phyloP scores from a whole-genome alignment of 768 basidiomycete genomes.

The Tulasnella sp. region DNA sequence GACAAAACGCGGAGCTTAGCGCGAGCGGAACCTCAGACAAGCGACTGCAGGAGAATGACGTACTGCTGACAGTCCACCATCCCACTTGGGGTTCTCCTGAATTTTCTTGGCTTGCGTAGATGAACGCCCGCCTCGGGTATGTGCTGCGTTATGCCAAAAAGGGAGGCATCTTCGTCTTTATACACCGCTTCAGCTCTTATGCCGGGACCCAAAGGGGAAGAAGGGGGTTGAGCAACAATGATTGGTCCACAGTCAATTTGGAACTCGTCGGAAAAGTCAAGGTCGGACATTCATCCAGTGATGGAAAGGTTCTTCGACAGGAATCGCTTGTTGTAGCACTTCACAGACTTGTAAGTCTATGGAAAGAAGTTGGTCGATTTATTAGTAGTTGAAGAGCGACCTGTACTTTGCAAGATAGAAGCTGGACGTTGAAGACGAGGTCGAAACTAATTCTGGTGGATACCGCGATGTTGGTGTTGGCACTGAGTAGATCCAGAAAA shows the following conservation, averaged over 20 bases:
- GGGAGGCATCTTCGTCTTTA: neutral
- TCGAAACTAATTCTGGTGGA: neutral
- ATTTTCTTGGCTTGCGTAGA: conserved; percentile 8
- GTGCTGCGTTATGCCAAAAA: neutral
- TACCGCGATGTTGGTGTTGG: too few species aligned
- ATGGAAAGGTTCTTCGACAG: too few species aligned
- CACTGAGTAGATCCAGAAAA: too few species aligned
- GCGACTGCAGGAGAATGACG: neutral
- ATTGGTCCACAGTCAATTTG: neutral
- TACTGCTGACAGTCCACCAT: conserved; percentile 18
- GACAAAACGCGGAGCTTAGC: too few species aligned
- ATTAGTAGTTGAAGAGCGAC: too few species aligned
- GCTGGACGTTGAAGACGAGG: too few species aligned
- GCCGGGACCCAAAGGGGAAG: neutral
- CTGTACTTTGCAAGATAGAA: too few species aligned
- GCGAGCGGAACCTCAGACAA: neutral
- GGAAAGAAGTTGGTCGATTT: too few species aligned
- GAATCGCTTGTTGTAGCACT: too few species aligned
- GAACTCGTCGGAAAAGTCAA: neutral
- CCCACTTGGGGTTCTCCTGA: conserved; percentile 7
- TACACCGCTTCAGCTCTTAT: neutral
- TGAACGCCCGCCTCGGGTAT: neutral
- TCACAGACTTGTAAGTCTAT: too few species aligned
- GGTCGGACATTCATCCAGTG: neutral
- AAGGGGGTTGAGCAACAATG: neutral